Base-by-base conservation (phyloP, 176 grass and related monocot genomes). In the Ensete glaucum region DNA sequence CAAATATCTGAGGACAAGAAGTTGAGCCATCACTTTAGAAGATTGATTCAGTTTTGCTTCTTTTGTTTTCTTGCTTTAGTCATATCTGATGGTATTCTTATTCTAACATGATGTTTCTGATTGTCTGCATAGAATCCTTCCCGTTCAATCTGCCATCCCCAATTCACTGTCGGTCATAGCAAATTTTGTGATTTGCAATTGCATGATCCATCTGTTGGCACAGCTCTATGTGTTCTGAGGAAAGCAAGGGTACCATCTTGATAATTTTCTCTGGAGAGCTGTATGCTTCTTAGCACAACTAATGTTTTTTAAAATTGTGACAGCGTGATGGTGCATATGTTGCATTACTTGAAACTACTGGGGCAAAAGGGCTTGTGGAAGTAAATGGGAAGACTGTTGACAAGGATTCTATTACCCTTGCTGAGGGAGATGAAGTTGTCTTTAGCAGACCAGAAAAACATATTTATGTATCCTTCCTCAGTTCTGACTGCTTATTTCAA, bases 351-450 rank as follows among this genome's bases (percentile, higher is more conserved):
- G 95, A 98, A 78, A 85, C 86, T 64, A 81, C 80, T 2, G 9
- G 87, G 49, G 85, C 90, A 22, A 97, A 91, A 81, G 85, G 85
- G 10, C 67, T 82, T 84, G 86, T 98, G 54, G 75, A 79, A 87
- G 90, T 98, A 73, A 98, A 98, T 72, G 95, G 95, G 65, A 98
- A 91, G 83, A 86, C 75, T 52, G 63, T 98, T 55, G 95, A 93
- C 71, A 93, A 91, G 79, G 34, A 84, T 87, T 70, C 86, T 76
- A 83, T 93, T 81, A 85, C 82, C 56, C 83, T 98, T 67, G 34
- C 51, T 50, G 88, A 86, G 74, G 95, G 95, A 49, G 95, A 98
- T 84, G 95, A 98, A 86, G 86, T 98, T 76, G 67, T 84, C 83
- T 98, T 98, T 77, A 80, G 73, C 85, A 88, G 82, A 55, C 68